Evolutionary conservation across 164 flowering plant species (phyloP), one percentile per base, ranked within the genome.

Genomic region (Magnolia changhungtana): DNA sequence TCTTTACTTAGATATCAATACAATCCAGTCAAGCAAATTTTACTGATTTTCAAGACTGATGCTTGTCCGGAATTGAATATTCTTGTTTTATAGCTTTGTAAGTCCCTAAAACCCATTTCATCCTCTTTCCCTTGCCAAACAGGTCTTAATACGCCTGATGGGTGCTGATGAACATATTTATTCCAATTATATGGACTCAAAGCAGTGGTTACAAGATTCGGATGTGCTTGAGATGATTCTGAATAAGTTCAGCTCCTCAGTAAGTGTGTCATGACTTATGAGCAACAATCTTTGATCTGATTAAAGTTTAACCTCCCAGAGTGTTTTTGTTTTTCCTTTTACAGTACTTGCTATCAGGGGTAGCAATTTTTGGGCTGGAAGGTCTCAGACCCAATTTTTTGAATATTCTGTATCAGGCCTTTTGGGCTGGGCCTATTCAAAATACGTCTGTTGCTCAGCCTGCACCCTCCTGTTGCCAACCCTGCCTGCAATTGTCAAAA

Each of bases 161-260:
- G 97, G 98, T 76, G 92, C 93, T 78, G 98, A 95, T 81, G 98
- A 93, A 68, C 93, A 92, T 83, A 77, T 92, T 71, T 93, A 89
- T 74, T 18, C 89, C 73, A 92, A 86, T 84, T 81, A 84, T 76
- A 67, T 77, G 69, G 97, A 91, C 20, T 84, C 90, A 75, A 89
- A 92, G 90, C 90, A 85, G 84, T 93, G 97, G 98, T 82, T 95
- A 80, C 94, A 90, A 75, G 91, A 91, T 20, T 88, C 90, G 14
- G 81, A 90, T 88, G 90, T 93, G 66, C 86, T 95, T 74, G 97
- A 95, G 85, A 92, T 93, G 97, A 91, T 95, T 85, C 91, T 90
- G 67, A 96, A 92, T 84, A 95, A 95, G 83, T 90, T 95, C 81
- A 90, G 90, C 76, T 90, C 98, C 24, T 90, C 98, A 20, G 98